phyloP scores from a whole-genome alignment of 139 green algal genomes.

The Yamagishiella unicocca region DNA sequence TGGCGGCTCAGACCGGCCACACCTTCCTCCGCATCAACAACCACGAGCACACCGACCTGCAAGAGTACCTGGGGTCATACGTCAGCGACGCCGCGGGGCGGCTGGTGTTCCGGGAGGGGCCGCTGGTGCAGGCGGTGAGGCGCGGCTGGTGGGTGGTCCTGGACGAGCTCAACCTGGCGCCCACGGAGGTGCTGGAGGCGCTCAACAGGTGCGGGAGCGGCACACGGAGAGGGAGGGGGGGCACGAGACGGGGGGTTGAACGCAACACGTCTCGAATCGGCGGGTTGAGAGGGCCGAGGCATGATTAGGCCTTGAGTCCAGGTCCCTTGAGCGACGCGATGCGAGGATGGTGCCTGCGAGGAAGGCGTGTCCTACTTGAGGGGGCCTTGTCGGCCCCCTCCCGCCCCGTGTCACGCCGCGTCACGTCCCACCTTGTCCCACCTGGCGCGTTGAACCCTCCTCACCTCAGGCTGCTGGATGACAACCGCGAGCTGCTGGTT shows the following conservation, averaged over 20 bases:
- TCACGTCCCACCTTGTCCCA: neutral
- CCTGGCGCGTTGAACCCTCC: neutral
- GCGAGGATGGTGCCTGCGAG: no score
- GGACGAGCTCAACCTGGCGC: conserved; percentile 99
- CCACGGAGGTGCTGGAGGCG: conserved; percentile 95
- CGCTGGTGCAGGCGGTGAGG: conserved; percentile 92
- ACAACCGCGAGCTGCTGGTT: conserved; percentile 98
- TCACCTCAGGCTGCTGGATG: conserved; percentile 91
- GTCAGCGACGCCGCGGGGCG: conserved; percentile 78
- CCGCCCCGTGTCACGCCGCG: no score
- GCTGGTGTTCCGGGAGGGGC: conserved; percentile 93
- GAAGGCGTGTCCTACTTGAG: no score
- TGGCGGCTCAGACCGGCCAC: conserved; percentile 94
- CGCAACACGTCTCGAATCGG: no score
- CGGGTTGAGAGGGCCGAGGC: no score
- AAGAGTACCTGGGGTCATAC: conserved; percentile 98
- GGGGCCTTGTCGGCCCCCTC: no score
- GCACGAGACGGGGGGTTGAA: no score
- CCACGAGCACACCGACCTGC: conserved; percentile 98
- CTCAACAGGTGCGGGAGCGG: conserved; percentile 90
- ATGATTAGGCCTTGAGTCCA: no score
- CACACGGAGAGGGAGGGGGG: no score
- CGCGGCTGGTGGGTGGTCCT: conserved; percentile 96
- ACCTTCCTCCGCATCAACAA: conserved; percentile 99
- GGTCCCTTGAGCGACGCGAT: no score